phyloP scores from a whole-genome alignment of 208 protist species.

The Kentomonas sorsogonicus region DNA sequence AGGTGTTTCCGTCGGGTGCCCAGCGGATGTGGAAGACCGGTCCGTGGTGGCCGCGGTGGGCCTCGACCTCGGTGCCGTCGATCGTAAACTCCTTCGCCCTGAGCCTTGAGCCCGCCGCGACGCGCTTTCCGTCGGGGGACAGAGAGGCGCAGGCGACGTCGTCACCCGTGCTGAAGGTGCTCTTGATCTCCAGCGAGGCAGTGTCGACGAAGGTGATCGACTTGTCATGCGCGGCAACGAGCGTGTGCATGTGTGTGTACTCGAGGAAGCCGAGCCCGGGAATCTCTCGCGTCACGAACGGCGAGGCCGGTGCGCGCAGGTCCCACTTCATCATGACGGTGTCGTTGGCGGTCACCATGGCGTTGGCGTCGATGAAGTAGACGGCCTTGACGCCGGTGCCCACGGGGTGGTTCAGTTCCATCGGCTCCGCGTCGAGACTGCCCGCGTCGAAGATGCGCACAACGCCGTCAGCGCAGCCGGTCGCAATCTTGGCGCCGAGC shows the following conservation, averaged over 20 bases:
- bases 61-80: conserved; percentile 77
- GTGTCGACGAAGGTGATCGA: conserved; percentile 86
- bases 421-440: conserved; percentile 68
- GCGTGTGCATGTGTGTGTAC: conserved; percentile 77
- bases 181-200: conserved; percentile 68
- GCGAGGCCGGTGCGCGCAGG: conserved; percentile 71
- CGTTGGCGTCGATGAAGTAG: conserved; percentile 82
- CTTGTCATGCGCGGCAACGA: conserved; percentile 84
- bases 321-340: conserved; percentile 90
- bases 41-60: conserved; percentile 88
- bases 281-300: conserved; percentile 80
- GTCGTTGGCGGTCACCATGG: conserved; percentile 81
- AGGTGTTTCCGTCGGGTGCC: conserved; percentile 82
- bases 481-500: conserved; percentile 79
- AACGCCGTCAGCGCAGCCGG: conserved; percentile 88
- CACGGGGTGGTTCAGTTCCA: conserved; percentile 61
- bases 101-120: conserved; percentile 82
- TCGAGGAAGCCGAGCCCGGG: conserved; percentile 82
- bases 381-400: conserved; percentile 74
- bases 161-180: conserved; percentile 69
- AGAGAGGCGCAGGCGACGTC: conserved; percentile 85
- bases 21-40: conserved; percentile 90
- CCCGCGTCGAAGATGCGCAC: conserved; percentile 89
- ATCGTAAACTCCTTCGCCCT: conserved; percentile 90
- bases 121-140: conserved; percentile 75